Percentiles rank a stretch among this genome's conserved stretches.
phyloP scores from a whole-genome alignment of 371 early-diverging fungal species.

The Blakeslea trispora region DNA sequence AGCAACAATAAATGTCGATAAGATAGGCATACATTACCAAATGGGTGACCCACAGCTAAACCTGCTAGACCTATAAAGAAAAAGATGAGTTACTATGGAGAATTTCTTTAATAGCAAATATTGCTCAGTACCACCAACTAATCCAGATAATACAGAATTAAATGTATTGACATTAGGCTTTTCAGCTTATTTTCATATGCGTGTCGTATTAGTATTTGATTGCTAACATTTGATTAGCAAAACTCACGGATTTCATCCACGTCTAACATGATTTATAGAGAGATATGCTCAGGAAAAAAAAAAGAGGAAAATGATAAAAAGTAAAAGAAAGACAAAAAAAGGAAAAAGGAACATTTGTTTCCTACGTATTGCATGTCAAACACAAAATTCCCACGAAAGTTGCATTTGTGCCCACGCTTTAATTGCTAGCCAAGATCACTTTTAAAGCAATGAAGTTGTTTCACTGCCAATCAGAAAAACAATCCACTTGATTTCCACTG shows the following conservation, averaged over 20 bases:
- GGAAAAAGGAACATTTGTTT: slow-evolving; percentile 4
- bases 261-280: slow-evolving; percentile 34
- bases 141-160: slow-evolving; percentile 57
- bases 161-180: slow-evolving; percentile 45
- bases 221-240: not conserved
- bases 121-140: slow-evolving; percentile 52
- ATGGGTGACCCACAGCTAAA: slow-evolving; percentile 67
- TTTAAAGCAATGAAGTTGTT: too few species aligned
- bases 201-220: not conserved
- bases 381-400: slow-evolving; percentile 24
- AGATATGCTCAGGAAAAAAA: slow-evolving; percentile 9
- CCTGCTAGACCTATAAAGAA: slow-evolving; percentile 59
- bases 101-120: too few species aligned
- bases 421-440: too few species aligned
- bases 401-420: slow-evolving; percentile 20
- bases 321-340: slow-evolving; percentile 15
- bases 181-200: slow-evolving; percentile 25
- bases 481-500: too few species aligned
- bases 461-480: too few species aligned
- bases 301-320: slow-evolving; percentile 5
- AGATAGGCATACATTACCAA: slow-evolving; percentile 44
- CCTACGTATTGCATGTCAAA: slow-evolving; percentile 12
- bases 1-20: not conserved
- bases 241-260: slow-evolving; percentile 44
- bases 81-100: not conserved